Evolutionary conservation across 257 asterid genomes (phyloP).

Genomic region (Capsicum rhomboideum): DNA sequence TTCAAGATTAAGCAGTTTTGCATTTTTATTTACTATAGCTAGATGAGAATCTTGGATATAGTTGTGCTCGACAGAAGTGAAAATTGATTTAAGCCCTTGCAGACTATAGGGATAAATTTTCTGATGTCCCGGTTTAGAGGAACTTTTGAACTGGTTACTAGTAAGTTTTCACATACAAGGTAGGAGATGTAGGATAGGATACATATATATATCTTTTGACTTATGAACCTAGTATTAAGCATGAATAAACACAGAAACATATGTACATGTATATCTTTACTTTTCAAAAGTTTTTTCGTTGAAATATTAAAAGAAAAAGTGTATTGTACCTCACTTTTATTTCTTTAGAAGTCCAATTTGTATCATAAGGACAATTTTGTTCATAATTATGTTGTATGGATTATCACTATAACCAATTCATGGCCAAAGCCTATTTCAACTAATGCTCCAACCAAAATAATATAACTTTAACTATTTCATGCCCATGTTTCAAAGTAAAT

Average conservation of each 20-base stretch:
- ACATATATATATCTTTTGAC: neutral
- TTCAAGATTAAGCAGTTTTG: neutral
- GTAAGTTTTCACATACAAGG: neutral
- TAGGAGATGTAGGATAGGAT: neutral
- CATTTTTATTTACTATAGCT: neutral
- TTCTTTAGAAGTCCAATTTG: too few species aligned
- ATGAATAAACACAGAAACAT: neutral
- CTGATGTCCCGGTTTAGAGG: neutral
- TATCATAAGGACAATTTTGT: too few species aligned
- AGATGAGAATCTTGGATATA: neutral
- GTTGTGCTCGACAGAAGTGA: neutral
- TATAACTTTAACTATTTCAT: too few species aligned
- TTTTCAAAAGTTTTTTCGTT: too few species aligned
- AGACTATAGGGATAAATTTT: neutral
- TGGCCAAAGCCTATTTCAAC: too few species aligned
- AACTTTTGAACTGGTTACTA: neutral
- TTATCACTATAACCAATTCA: too few species aligned
- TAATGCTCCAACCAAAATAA: too few species aligned
- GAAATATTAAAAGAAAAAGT: too few species aligned
- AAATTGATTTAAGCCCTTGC: neutral
- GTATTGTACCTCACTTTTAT: too few species aligned
- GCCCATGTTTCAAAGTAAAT: too few species aligned
- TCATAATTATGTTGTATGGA: too few species aligned
- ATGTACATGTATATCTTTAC: neutral
- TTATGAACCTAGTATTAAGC: neutral